Base-by-base conservation (phyloP, 352 stramenopile genomes). In the Globisporangium parvum region DNA sequence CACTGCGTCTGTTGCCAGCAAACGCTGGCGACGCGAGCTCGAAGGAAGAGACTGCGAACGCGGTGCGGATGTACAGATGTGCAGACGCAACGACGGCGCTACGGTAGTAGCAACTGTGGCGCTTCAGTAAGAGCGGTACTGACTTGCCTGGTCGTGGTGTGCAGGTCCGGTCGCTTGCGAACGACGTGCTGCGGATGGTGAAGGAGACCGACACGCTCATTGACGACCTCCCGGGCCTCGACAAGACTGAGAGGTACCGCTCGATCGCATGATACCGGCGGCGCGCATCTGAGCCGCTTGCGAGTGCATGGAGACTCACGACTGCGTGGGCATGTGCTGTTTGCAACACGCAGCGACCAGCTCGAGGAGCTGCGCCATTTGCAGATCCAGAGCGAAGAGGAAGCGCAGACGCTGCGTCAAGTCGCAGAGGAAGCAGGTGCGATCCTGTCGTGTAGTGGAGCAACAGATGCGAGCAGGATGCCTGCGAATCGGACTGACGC, bases 341-440 rank as follows among this genome's bases (percentile, higher is more conserved):
- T 52, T 20, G 44, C 6, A 37, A 37, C 17, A n/a, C 4, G 23
- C 21, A 90, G 81, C 26, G 78, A 92, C 31, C 84, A 94, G 59
- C 71, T 91, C 39, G 84, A 92, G 55, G 80, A 91, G 55, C 56
- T 94, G 41, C 77, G 76, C 23, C 73, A 68, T 44, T 67, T 94
- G 55, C 84, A 94, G 65, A 80, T 94, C 46, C 67, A 91, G 59
- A 91, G 84, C 39, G 84, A 94, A 39, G 81, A 94, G 59, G 84
- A 94, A 63, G 81, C 81, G 2, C 80, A 91, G 55, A 92, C 80
- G 18, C 67, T 94, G 57, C 80, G 77, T 53, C 81, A 94, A 66
- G 81, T 89, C 1, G 81, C 80, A 3, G 81, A 88, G 37, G 84
- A 94, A 81, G 84, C 79, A 70, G 79, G 79, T 91, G 50, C 37